Percentiles rank a stretch among this genome's conserved stretches.
phyloP scores from a whole-genome alignment of 495 filamentous ascomycete genomes.

The Penicillium antarcticum region DNA sequence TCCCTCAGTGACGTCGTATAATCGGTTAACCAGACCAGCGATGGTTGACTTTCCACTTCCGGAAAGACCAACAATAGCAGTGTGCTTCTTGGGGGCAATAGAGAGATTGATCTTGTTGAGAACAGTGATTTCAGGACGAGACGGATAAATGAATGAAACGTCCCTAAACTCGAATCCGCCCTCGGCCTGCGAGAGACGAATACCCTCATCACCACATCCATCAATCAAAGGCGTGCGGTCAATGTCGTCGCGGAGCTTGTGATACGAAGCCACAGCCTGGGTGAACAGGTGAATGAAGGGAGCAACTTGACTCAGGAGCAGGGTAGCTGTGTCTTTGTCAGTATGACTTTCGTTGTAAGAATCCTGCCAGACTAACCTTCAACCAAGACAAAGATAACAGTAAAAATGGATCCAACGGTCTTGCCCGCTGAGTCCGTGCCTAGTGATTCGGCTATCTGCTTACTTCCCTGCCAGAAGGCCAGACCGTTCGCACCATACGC shows the following conservation, averaged over 20 bases:
- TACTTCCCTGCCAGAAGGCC: slow-evolving; percentile 64
- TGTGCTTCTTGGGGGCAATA: slow-evolving; percentile 55
- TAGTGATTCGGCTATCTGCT: slow-evolving; percentile 47
- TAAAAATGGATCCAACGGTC: slow-evolving; percentile 59
- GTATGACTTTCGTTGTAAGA: neutral
- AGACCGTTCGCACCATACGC: slow-evolving; percentile 62
- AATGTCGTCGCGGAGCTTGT: slow-evolving; percentile 49
- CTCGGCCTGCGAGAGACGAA: slow-evolving; percentile 33
- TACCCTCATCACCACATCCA: slow-evolving; percentile 32
- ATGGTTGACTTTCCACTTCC: slow-evolving; percentile 74
- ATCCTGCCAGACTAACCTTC: slow-evolving; percentile 47
- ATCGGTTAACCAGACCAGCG: slow-evolving; percentile 50
- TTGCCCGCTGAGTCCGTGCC: slow-evolving; percentile 23
- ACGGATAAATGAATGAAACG: slow-evolving; percentile 61
- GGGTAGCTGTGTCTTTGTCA: slow-evolving; percentile 44
- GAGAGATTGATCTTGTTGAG: slow-evolving; percentile 46
- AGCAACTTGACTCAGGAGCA: slow-evolving; percentile 61
- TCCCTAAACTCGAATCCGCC: slow-evolving; percentile 49
- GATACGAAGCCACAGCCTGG: slow-evolving; percentile 51
- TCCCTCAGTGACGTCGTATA: slow-evolving; percentile 47
- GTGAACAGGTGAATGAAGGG: slow-evolving; percentile 60
- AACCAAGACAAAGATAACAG: slow-evolving; percentile 63
- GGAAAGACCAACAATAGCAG: slow-evolving; percentile 66
- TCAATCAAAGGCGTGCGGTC: slow-evolving; percentile 50
- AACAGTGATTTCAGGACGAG: slow-evolving; percentile 56